Base-by-base conservation (phyloP, 805 yeast species). In the Candida insectorum region DNA sequence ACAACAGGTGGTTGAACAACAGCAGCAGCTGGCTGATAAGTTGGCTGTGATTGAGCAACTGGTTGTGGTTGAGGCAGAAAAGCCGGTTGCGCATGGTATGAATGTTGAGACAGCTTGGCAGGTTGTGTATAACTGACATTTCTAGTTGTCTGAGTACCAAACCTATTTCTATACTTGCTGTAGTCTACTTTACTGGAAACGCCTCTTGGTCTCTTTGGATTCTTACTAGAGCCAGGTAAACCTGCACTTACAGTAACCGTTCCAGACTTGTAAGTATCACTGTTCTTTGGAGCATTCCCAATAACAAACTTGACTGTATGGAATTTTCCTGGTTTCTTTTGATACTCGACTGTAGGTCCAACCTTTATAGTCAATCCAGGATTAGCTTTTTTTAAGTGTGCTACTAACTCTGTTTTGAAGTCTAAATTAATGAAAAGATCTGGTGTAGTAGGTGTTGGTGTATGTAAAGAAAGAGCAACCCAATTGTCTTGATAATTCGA, bases 401-500 rank as follows among this genome's bases (percentile, higher is more conserved):
- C 79, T 1, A 85, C 64, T 33, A 93, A 64, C 54, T 93, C 98
- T 0, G 97, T 93, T 62, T 93, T 93, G 65, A 93, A 85, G 37
- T 75, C 75, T 38, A 88, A 71, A 58, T 85, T 84, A 40, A 93
- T 65, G 37, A 93, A 75, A 9, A 85, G 71, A 60, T 93, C 98
- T 1, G 96, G 87, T 2, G 69, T 61, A 1, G 73, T 48, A 4
- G 73, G 65, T 0, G 79, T 71, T 14, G 72, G 70, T 4, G 62
- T 38, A 30, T 53, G 60, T 36, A 78, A 57, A 22, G 75, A 73
- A 28, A 84, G 51, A 1, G 95, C 94, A 21, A 89, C 56, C 98
- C 98, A 93, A 51, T 89, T 93, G 60, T 93, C 98, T 45, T 89
- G 93, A 35, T 78, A 66, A 29, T 71, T 76, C 0, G 96, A 84